Evolutionary conservation across 2,329 filamentous ascomycete genomes (phyloP), one percentile per base, ranked within the genome.

Genomic region (Aureobasidium sp.): DNA sequence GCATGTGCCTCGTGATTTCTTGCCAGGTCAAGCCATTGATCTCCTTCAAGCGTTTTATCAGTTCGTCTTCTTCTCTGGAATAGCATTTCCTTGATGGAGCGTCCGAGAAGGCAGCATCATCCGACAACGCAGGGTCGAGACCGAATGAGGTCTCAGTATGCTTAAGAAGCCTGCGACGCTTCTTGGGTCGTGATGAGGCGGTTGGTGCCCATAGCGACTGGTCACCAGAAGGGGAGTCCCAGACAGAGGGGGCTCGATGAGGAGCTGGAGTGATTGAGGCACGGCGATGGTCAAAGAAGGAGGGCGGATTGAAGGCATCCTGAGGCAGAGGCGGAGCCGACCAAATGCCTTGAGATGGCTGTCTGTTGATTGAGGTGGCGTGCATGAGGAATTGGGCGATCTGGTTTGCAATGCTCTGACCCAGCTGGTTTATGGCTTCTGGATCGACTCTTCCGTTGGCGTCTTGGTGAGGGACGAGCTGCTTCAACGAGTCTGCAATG

Each of bases 41-140:
- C 59, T 78, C 76, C 52, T 75, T 78, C 5, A 79, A 59, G 39
- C 73, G 73, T 5, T 76, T 72, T 0, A 80, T 65, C 8, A 75
- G 64, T 1, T 58, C 59, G 36, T 72, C 68, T 53, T 75, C 73
- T 37, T 72, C 68, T 5, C 47, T 39, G 3, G 67, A 67, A 39
- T 70, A 75, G 36, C 22, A 14, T 6, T 34, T 34, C 8, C 42
- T 31, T 37, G 42, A 27, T 5, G 36, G 29, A 37, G 31, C 42
- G 22, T 49, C 57, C 6, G 57, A 60, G 27, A 49, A 41, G 29
- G 15, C 36, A 22, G 31, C n/a, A n/a, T 60, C 45, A 22, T 60
- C 42, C 14, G 42, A 20, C 20, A 49, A 49, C 2, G 56, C 31
- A 31, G 42, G 42, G 15, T 48, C 44, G n/a, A 49, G 22, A 25